A percentile compares a stretch with the other conserved stretches of the same genome.
phyloP scores from a whole-genome alignment of 768 basidiomycete species.

The Lactarius evosmus region DNA sequence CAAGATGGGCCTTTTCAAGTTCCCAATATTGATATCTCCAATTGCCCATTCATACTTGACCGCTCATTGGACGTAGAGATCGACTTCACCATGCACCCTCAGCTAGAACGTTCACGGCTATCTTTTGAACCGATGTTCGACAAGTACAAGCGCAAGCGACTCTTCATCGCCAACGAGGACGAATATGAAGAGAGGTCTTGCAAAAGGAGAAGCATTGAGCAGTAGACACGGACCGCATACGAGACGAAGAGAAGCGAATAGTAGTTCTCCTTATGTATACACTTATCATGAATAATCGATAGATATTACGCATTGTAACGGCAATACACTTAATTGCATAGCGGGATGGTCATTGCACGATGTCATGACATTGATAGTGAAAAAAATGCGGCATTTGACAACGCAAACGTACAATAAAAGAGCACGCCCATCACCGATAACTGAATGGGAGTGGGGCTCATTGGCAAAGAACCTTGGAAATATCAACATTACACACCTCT shows the following conservation, averaged over 20 bases:
- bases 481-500: slow-evolving; percentile 57
- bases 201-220: slow-evolving; percentile 9
- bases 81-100: background rate
- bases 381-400: slow-evolving; percentile 46
- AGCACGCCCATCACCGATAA: slow-evolving; percentile 66
- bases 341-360: slow-evolving; percentile 37
- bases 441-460: slow-evolving; percentile 38
- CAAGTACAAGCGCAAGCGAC: slow-evolving; percentile 19
- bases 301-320: background rate
- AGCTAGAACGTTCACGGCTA: background rate
- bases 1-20: background rate
- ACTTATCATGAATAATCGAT: slow-evolving; percentile 14
- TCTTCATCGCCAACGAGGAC: slow-evolving; percentile 12
- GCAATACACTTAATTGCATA: slow-evolving; percentile 22
- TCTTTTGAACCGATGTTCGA: background rate
- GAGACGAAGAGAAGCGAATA: background rate
- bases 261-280: slow-evolving; percentile 4
- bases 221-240: slow-evolving; percentile 1
- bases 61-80: background rate
- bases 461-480: background rate
- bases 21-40: background rate
- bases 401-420: slow-evolving; percentile 38
- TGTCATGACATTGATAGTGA: slow-evolving; percentile 38
- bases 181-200: slow-evolving; percentile 7
- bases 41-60: background rate